Evolutionary conservation across 1,284 basidiomycete species (phyloP).

Genomic region (Pseudozyma tsukubaensis): DNA sequence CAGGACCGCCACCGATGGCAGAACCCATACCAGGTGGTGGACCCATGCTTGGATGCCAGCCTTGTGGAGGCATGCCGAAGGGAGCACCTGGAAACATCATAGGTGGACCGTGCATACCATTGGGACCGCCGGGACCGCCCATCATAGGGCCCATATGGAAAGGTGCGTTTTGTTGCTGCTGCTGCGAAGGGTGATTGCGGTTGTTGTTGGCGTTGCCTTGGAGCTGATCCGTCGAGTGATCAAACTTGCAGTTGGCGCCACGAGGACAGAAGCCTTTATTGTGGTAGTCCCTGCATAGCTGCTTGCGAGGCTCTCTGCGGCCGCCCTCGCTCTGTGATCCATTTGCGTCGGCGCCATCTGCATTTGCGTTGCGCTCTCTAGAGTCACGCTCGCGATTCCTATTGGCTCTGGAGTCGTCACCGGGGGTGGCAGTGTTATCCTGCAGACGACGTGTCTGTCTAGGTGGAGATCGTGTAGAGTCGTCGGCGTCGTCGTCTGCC

Average conservation of each 20-base stretch:
- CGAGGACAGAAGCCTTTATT: conserved; percentile 81
- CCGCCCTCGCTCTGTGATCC: conserved; percentile 18
- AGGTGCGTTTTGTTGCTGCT: conserved; percentile 20
- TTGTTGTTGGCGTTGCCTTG: conserved; percentile 22
- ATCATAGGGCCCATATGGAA: conserved; percentile 46
- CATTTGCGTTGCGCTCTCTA: conserved; percentile 24
- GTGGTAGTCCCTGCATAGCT: conserved; percentile 66
- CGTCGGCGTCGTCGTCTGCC: conserved; percentile 45
- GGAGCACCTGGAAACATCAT: conserved; percentile 54
- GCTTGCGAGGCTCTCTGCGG: conserved; percentile 41
- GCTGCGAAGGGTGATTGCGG: conserved; percentile 23
- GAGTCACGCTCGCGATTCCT: conserved; percentile 38
- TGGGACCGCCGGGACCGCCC: conserved; percentile 27
- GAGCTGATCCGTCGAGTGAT: conserved; percentile 73
- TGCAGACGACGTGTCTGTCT: conserved; percentile 40
- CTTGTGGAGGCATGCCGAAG: conserved; percentile 47
- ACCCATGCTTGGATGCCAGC: conserved; percentile 43
- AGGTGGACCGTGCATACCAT: conserved; percentile 36
- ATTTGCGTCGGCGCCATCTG: conserved; percentile 19
- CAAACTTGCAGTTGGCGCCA: conserved; percentile 89
- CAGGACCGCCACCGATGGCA: conserved; percentile 17
- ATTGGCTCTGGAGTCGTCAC: conserved; percentile 18
- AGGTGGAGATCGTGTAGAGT: conserved; percentile 37
- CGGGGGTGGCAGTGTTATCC: conserved; percentile 12
- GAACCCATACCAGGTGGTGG: conserved; percentile 30